Evolutionary conservation across 148 eudicot species (phyloP).

Genomic region (Cornus florida): DNA sequence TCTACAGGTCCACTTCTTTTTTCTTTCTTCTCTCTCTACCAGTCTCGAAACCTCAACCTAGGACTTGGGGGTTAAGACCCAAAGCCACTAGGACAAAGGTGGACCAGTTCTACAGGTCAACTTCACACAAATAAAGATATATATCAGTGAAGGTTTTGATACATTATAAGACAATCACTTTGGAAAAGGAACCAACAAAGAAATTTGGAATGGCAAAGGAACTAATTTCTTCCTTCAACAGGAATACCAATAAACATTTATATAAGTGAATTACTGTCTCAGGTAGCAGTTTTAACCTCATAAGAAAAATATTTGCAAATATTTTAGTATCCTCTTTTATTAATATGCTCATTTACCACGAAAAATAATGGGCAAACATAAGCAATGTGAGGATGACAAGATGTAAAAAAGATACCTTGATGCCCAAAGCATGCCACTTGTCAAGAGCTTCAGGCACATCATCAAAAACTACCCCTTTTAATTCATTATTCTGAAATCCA

Average conservation of each 20-base stretch:
- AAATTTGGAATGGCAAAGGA: not conserved
- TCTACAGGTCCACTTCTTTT: not conserved
- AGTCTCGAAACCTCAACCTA: too few species aligned
- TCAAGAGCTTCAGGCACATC: slow-evolving; percentile 91
- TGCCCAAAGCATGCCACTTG: slow-evolving; percentile 84
- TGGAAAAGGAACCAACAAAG: not conserved
- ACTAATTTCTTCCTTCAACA: not conserved
- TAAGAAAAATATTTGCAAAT: not conserved
- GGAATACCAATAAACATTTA: not conserved
- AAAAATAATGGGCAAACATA: not conserved
- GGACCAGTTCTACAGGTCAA: not conserved
- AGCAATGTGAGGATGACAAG: not conserved
- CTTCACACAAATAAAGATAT: not conserved
- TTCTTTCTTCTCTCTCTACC: too few species aligned
- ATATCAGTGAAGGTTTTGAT: not conserved
- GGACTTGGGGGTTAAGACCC: too few species aligned
- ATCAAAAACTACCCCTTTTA: slow-evolving; percentile 72
- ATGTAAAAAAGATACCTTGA: slow-evolving; percentile 44
- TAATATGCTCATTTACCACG: not conserved
- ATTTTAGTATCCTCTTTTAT: not conserved
- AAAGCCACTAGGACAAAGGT: too few species aligned
- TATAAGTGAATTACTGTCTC: not conserved
- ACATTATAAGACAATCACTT: not conserved
- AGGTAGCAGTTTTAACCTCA: not conserved
- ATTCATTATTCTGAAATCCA: slow-evolving; percentile 72